Percentiles rank a stretch among this genome's conserved stretches.
Conservation (phyloP, 805 yeast species). For the Saccharomyces paradoxus region DNA sequence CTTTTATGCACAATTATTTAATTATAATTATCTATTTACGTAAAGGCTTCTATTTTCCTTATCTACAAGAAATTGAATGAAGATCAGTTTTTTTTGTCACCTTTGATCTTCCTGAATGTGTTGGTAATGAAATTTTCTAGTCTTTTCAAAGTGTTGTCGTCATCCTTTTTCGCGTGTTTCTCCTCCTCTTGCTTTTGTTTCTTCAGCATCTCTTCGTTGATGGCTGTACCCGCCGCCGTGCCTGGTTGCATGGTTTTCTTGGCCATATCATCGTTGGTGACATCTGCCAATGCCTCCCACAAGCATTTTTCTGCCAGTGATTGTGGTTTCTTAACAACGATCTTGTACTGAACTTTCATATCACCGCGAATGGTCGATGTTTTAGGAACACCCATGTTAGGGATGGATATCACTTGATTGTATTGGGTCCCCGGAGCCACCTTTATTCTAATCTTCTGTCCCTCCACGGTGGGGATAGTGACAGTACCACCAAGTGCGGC, state of each 20-base stretch:
- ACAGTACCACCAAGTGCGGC: constrained; percentile 93
- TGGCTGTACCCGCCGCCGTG: constrained; percentile 1
- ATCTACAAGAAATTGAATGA: not conserved
- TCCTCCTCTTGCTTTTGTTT: not conserved
- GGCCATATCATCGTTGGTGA: constrained; percentile 73
- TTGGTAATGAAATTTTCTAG: constrained; percentile 52
- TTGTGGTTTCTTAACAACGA: constrained; percentile 64
- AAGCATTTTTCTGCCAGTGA: constrained; percentile 81
- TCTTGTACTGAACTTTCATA: constrained; percentile 63
- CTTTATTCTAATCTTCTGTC: constrained; percentile 63
- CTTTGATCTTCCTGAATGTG: constrained; percentile 44
- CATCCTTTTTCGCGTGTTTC: constrained; percentile 10
- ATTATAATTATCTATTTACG: not conserved
- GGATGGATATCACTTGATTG: constrained; percentile 65
- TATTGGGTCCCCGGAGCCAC: constrained; percentile 79
- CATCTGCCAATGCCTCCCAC: constrained; percentile 90
- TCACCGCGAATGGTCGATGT: constrained; percentile 59
- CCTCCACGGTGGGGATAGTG: constrained; percentile 85
- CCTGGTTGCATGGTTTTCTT: constrained; percentile 39
- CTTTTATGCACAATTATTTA: not conserved
- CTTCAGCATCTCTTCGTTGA: not conserved
- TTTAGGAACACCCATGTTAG: constrained; percentile 82
- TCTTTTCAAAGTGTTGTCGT: constrained; percentile 36
- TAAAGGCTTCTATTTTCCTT: not conserved
- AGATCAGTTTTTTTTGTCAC: constrained; percentile 15